Conservation (phyloP, 306 rosid genomes). For the Comarum palustre region DNA sequence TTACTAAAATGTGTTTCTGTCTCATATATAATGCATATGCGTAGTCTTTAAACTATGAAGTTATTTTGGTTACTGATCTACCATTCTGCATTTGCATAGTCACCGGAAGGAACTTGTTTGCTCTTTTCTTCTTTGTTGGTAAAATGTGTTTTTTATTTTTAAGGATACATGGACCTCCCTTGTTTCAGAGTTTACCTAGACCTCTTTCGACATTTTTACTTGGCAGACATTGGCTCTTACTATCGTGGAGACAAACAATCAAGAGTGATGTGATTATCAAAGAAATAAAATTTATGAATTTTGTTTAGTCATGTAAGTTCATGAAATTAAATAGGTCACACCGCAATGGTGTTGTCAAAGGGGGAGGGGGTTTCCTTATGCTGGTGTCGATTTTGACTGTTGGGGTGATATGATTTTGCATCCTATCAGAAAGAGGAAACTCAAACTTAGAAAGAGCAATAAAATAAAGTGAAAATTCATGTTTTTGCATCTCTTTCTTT, state of each 20-base stretch:
- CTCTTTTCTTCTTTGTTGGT: constrained; percentile 3
- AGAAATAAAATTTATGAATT: background rate
- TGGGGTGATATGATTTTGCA: too few relatives aligned
- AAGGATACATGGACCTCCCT: too few relatives aligned
- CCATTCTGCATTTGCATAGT: background rate
- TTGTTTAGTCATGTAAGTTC: background rate
- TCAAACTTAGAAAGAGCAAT: too few relatives aligned
- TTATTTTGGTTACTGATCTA: background rate
- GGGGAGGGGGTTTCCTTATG: background rate
- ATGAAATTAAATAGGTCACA: background rate
- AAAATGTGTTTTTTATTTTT: background rate
- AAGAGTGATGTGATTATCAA: background rate
- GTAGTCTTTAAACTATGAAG: background rate
- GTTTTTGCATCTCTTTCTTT: background rate
- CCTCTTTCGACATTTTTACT: background rate
- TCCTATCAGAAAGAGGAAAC: too few relatives aligned
- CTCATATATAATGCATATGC: background rate
- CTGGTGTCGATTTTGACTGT: too few relatives aligned
- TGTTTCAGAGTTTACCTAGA: too few relatives aligned
- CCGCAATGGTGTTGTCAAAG: background rate
- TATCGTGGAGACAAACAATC: background rate
- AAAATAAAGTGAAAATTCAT: too few relatives aligned
- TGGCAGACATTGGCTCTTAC: background rate
- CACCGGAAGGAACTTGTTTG: background rate
- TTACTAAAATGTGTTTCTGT: background rate